Percentiles rank a stretch among this genome's conserved stretches.
These are phyloP conservation scores for Pseudogymnoascus sp. DNA, from an alignment of 2,329 filamentous ascomycete genomes.

Conservation along the genomic window DNA sequence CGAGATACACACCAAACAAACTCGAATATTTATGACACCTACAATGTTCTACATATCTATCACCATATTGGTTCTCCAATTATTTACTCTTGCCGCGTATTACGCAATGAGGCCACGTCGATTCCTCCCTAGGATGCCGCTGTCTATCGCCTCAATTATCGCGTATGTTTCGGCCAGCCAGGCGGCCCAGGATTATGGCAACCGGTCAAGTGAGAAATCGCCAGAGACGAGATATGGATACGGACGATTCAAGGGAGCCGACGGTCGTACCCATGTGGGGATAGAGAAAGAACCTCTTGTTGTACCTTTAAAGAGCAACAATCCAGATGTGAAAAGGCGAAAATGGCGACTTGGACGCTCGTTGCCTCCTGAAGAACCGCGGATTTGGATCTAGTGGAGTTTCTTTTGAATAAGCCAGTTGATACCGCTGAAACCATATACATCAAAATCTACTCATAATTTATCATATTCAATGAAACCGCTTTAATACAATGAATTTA, in stretches of 20 bases:
- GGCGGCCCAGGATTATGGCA: slow-evolving; percentile 28
- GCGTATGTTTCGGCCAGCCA: slow-evolving; percentile 40
- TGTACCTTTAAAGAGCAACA: slow-evolving; percentile 21
- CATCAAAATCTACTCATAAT: not conserved
- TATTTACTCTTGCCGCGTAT: slow-evolving; percentile 33
- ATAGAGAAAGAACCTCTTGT: slow-evolving; percentile 42
- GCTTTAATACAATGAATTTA: not conserved
- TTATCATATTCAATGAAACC: not conserved
- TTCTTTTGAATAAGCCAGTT: not conserved
- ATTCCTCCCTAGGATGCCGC: slow-evolving; percentile 43
- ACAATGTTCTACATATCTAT: slow-evolving; percentile 38
- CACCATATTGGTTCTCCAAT: slow-evolving; percentile 35
- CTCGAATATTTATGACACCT: slow-evolving; percentile 39
- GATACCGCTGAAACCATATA: not conserved
- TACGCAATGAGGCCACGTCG: slow-evolving; percentile 34
- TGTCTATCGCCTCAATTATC: slow-evolving; percentile 38
- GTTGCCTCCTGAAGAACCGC: slow-evolving; percentile 11
- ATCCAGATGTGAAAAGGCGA: slow-evolving; percentile 15
- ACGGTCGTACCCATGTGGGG: slow-evolving; percentile 40
- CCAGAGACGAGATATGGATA: slow-evolving; percentile 34
- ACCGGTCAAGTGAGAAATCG: not conserved
- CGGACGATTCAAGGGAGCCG: slow-evolving; percentile 39
- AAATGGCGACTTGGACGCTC: slow-evolving; percentile 1
- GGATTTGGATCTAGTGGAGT: slow-evolving; percentile 16
- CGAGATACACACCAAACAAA: slow-evolving; percentile 22